These are phyloP conservation scores for Priceomyces castillae DNA, from an alignment of 805 yeast species.

Conservation along the genomic window DNA sequence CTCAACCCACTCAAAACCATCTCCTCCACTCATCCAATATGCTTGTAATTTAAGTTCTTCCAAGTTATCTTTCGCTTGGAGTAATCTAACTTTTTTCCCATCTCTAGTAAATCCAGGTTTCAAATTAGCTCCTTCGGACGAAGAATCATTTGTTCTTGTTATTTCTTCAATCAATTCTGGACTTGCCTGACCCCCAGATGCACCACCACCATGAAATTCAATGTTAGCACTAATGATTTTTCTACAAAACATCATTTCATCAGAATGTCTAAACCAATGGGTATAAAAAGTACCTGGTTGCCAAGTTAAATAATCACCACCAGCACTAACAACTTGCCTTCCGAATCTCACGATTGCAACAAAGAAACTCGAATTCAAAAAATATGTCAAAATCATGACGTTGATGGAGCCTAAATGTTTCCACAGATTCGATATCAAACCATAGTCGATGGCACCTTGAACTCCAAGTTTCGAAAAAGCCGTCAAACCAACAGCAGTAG, in stretches of 20 bases:
- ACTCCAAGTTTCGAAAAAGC: slow-evolving; percentile 43
- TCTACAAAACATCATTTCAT: slow-evolving; percentile 65
- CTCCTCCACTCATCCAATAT: slow-evolving; percentile 86
- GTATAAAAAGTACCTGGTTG: slow-evolving; percentile 61
- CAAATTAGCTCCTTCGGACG: slow-evolving; percentile 23
- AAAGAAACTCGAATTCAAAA: slow-evolving; percentile 40
- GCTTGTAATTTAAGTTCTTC: slow-evolving; percentile 71
- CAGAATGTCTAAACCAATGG: slow-evolving; percentile 63
- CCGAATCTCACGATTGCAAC: slow-evolving; percentile 42
- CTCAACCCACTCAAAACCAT: slow-evolving; percentile 84
- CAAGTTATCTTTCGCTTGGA: slow-evolving; percentile 50
- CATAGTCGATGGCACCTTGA: slow-evolving; percentile 37
- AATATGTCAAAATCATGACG: slow-evolving; percentile 39
- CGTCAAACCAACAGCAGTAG: slow-evolving; percentile 32
- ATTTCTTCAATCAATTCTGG: slow-evolving; percentile 36
- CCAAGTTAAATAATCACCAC: slow-evolving; percentile 60
- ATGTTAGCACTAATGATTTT: slow-evolving; percentile 66
- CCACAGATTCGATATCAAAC: slow-evolving; percentile 37
- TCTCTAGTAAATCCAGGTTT: slow-evolving; percentile 35
- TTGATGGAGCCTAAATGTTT: slow-evolving; percentile 45
- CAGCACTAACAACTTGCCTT: slow-evolving; percentile 33
- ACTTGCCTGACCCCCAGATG: slow-evolving; percentile 35
- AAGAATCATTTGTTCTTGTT: slow-evolving; percentile 29
- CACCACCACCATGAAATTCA: slow-evolving; percentile 47
- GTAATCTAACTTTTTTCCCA: slow-evolving; percentile 38